Evolutionary conservation across 306 rosid species (phyloP), one percentile per base, ranked within the genome.

Genomic region (Benincasa hispida): DNA sequence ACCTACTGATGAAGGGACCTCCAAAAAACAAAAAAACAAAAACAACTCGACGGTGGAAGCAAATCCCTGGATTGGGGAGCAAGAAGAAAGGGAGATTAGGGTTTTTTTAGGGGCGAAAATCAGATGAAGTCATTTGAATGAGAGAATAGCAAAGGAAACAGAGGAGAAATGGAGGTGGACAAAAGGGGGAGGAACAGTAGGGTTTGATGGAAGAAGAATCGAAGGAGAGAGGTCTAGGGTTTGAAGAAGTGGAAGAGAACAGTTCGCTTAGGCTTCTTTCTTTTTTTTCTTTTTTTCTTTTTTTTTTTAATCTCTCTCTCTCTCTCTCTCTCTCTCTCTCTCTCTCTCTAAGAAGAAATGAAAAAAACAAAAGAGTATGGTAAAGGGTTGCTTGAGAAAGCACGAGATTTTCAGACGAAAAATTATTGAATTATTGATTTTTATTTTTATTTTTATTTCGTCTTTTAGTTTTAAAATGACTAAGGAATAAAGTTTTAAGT

Each of bases 141-240:
- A 50, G 60, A 0, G 15, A 28, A 28, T 1, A 28, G 24, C 58
- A 12, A 45, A 12, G 25, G 53, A 39, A 39, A 69, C 25, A 42
- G 50, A 61, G 68, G 11, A 17, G 72, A 63, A 35, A 28, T 17
- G 69, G 5, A 62, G 45, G 42, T 62, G 45, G 51, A 45, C 32
- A 17, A 25, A 4, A 72, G 59, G 28, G 83, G 91, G 73, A 74
- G 76, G 27, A 82, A 83, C 19, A 88, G 95, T 0, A 92, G 93
- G 60, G 91, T 85, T 17, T 87, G 97, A 62, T 88, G 87, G 89
- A 87, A 15, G n/a, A 17, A 28, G 90, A 18, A 91, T 91, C 95
- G 97, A 92, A 93, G 91, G n/a, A 97, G 89, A 88, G 85, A 92
- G 92, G 96, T 67, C 80, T 85, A 92, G 93, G 60, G 92, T 85